These are phyloP conservation scores for Cyclotella cryptica DNA, from an alignment of 108 stramenopile species.

Conservation along the genomic window DNA sequence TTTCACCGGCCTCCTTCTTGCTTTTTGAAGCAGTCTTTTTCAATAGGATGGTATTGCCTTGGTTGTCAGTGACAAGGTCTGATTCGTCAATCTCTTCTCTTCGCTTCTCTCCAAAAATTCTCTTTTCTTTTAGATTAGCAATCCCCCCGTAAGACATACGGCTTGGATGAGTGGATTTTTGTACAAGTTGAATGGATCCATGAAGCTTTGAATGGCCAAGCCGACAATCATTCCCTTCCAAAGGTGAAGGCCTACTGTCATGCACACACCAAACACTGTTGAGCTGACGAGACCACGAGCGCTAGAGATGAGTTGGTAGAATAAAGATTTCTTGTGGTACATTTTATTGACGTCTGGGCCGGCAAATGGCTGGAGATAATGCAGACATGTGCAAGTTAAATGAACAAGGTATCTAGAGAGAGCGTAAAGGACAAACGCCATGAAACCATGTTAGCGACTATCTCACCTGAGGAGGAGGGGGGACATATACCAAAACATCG, in stretches of 20 bases:
- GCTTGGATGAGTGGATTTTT: slow-evolving; percentile 77
- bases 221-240: slow-evolving; percentile 92
- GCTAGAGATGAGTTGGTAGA: slow-evolving; percentile 55
- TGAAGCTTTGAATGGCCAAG: slow-evolving; percentile 86
- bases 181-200: slow-evolving; percentile 81
- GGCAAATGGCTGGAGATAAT: slow-evolving; percentile 69
- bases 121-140: slow-evolving; percentile 52
- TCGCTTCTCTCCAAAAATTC: slow-evolving; percentile 80
- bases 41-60: slow-evolving; percentile 67
- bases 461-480: slow-evolving; percentile 81
- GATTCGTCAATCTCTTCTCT: slow-evolving; percentile 64
- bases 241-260: slow-evolving; percentile 86
- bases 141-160: slow-evolving; percentile 63
- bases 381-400: not conserved
- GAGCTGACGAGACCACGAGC: slow-evolving; percentile 68
- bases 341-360: slow-evolving; percentile 81
- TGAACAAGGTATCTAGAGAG: not conserved
- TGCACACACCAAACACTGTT: slow-evolving; percentile 79
- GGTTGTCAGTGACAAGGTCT: slow-evolving; percentile 73
- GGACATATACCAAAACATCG: slow-evolving; percentile 72
- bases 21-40: slow-evolving; percentile 31
- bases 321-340: slow-evolving; percentile 68
- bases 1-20: slow-evolving; percentile 19
- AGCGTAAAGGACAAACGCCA: not conserved
- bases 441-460: not conserved